Conservation (phyloP, 2,329 filamentous ascomycete genomes). For the Diaporthe sp. region DNA sequence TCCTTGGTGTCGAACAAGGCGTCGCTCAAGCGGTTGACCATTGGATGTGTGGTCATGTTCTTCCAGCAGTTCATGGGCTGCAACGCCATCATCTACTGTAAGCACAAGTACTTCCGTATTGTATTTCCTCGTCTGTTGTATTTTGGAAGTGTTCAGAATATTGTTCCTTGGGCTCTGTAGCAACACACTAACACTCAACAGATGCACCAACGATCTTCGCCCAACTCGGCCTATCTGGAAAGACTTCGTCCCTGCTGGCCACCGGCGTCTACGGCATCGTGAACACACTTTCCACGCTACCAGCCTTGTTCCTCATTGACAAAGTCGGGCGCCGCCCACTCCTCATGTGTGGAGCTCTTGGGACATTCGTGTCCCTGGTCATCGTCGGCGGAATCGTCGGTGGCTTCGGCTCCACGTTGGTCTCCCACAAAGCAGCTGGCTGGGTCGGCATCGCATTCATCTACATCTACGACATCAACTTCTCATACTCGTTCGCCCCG, state of each 20-base stretch:
- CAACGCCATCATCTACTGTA: constrained; percentile 63
- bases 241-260: constrained; percentile 51
- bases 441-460: constrained; percentile 72
- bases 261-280: constrained; percentile 62
- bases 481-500: constrained; percentile 56
- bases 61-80: constrained; percentile 62
- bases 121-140: no score
- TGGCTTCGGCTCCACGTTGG: constrained; percentile 56
- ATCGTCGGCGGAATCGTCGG: constrained; percentile 69
- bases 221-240: constrained; percentile 49
- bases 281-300: constrained; percentile 68
- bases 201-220: constrained; percentile 57
- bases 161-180: no score
- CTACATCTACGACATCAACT: constrained; percentile 66
- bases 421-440: constrained; percentile 62
- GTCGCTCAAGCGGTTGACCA: constrained; percentile 60
- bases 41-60: constrained; percentile 69
- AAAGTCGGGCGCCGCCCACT: constrained; percentile 68
- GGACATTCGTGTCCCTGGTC: constrained; percentile 64
- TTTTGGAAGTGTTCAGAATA: neutral
- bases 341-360: constrained; percentile 68
- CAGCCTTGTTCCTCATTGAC: constrained; percentile 69
- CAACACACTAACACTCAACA: neutral
- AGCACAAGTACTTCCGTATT: neutral
- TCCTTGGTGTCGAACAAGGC: constrained; percentile 50